Base-by-base conservation (phyloP, 192 early-diverging fungal species). In the Coemansia nantahalensis region DNA sequence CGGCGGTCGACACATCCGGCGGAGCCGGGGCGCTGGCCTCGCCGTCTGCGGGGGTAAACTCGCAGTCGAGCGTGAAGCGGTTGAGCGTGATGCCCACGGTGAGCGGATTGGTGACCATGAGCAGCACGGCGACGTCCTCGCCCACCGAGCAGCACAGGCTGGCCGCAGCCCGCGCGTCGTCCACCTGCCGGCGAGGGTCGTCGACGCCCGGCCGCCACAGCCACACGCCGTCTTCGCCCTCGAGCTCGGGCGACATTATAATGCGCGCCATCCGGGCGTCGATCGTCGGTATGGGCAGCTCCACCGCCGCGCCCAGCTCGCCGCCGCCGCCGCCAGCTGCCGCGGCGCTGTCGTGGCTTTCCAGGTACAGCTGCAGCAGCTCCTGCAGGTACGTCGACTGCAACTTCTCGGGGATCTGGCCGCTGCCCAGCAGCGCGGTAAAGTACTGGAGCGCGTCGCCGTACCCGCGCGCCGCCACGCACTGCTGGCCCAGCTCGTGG, bases 401-500 rank as follows among this genome's bases (percentile, higher is more conserved):
- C n/a, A 68, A 56, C 55, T 66, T 63, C 32, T 56, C 52, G 13
- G 69, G 59, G 26, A 67, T 60, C 40, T 60, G 51, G 46, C 63
- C 71, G 46, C 57, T 46, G 17, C 82, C 65, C 44, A 98, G 70
- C 23, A 95, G 71, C 53, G 85, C 84, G 34, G 83, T 78, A 65
- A 92, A 96, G 72, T 86, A 86, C 15, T 80, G 62, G 12, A 96
- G 69, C 1, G 91, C 87, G n/a, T 80, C 78, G 45, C 84, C 80
- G 23, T 88, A 82, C 39, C 86, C 79, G 13, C 86, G 87, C 23
- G 88, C 74, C 45, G 90, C 82, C 53, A 83, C 87, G 19, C 84
- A 83, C 54, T 93, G 89, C 41, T 85, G 74, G 9, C 93, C 93
- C 5, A 95, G 79, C 12, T 90, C 81, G 50, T 94, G 94, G 59